A percentile compares a stretch with the other conserved stretches of the same genome.
phyloP scores from a whole-genome alignment of 176 grass and related monocot genomes.

The Zea mays region Zm-B73-REFERENCE-NAM-5.0 NC_050099.1:41377001-41377500 shows the following conservation, averaged over 20 bases:
- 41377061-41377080: slow-evolving; percentile 71
- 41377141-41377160: slow-evolving; percentile 42
- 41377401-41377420: slow-evolving; percentile 53
- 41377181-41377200: slow-evolving; percentile 1
- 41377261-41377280: slow-evolving; percentile 52
- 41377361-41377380: slow-evolving; percentile 61
- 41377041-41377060: slow-evolving; percentile 32
- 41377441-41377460: slow-evolving; percentile 45
- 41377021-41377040: slow-evolving; percentile 1
- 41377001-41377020: not conserved
- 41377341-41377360: slow-evolving; percentile 58
- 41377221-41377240: slow-evolving; percentile 37
- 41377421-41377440: slow-evolving; percentile 44
- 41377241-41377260: slow-evolving; percentile 36
- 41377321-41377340: slow-evolving; percentile 54
- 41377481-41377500: slow-evolving; percentile 88
- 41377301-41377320: slow-evolving; percentile 62
- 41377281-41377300: slow-evolving; percentile 76
- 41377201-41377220: slow-evolving; percentile 21
- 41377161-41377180: slow-evolving; percentile 5
- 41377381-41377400: slow-evolving; percentile 71
- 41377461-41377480: slow-evolving; percentile 57
- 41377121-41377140: slow-evolving; percentile 94
- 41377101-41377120: slow-evolving; percentile 88
- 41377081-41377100: slow-evolving; percentile 65